A percentile compares a stretch with the other conserved stretches of the same genome.
Evolutionary conservation across 305 asterid genomes (phyloP).

Genomic region (Rubia tinctorum): DNA sequence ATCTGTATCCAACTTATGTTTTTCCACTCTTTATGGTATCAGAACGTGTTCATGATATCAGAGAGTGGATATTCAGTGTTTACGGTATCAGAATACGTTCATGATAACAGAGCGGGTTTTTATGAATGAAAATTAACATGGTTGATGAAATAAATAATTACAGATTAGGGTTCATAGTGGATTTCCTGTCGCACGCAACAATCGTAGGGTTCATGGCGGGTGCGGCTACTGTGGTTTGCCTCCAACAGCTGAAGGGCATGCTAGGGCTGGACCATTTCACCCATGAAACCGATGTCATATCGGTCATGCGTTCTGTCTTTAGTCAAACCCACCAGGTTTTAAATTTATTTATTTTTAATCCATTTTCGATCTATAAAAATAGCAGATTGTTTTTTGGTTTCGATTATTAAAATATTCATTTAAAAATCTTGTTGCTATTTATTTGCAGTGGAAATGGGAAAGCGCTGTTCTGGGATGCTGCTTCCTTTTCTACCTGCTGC

Average conservation of each 20-base stretch:
- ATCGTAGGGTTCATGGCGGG: slow-evolving; percentile 98
- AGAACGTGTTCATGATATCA: too few species aligned
- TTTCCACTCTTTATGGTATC: too few species aligned
- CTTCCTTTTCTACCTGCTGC: slow-evolving; percentile 82
- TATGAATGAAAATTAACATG: neutral
- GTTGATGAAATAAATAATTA: neutral
- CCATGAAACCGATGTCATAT: slow-evolving; percentile 64
- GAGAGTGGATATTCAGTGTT: too few species aligned
- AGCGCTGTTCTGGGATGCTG: slow-evolving; percentile 80
- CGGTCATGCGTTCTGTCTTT: slow-evolving; percentile 76
- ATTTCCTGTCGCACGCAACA: slow-evolving; percentile 93
- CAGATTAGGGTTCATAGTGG: slow-evolving; percentile 93
- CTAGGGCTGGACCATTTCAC: slow-evolving; percentile 83
- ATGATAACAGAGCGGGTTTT: too few species aligned
- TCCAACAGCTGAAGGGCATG: slow-evolving; percentile 73
- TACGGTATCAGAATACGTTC: too few species aligned
- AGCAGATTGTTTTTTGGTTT: neutral
- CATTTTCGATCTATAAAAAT: neutral
- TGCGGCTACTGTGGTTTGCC: slow-evolving; percentile 86
- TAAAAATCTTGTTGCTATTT: neutral
- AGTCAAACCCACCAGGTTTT: slow-evolving; percentile 74
- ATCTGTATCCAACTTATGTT: too few species aligned
- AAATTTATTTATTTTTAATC: neutral
- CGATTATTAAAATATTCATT: neutral
- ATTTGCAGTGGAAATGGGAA: slow-evolving; percentile 98